Conservation (phyloP, 306 rosid species). For the Citrullus amarus region DNA sequence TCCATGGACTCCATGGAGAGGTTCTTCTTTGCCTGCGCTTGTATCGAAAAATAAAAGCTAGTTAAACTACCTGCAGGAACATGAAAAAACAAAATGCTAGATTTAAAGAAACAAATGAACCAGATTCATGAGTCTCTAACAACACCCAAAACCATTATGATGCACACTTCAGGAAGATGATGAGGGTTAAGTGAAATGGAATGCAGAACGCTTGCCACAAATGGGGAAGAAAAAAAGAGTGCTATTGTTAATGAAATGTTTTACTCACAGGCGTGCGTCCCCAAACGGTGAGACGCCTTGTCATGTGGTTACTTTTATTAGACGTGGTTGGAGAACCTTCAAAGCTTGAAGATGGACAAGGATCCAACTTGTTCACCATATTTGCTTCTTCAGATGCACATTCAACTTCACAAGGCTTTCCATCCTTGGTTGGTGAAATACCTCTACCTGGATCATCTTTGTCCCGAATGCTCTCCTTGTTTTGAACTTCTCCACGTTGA, state of each 20-base stretch:
- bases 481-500: slow-evolving; percentile 24
- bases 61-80: neutral
- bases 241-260: slow-evolving; percentile 10
- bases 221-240: slow-evolving; percentile 7
- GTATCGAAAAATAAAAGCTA: slow-evolving; percentile 3
- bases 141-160: neutral
- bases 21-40: slow-evolving; percentile 79
- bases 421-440: slow-evolving; percentile 18
- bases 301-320: slow-evolving; percentile 19
- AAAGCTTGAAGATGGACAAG: slow-evolving; percentile 24
- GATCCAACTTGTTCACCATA: slow-evolving; percentile 16
- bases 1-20: slow-evolving; percentile 87
- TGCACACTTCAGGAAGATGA: neutral
- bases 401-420: slow-evolving; percentile 19
- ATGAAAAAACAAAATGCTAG: neutral
- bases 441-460: slow-evolving; percentile 21
- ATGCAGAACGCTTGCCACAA: slow-evolving; percentile 2
- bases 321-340: slow-evolving; percentile 43
- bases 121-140: neutral
- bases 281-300: slow-evolving; percentile 33
- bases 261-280: slow-evolving; percentile 75
- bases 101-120: neutral
- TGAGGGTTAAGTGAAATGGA: neutral
- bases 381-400: slow-evolving; percentile 23
- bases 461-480: slow-evolving; percentile 14